phyloP scores from a whole-genome alignment of 2,329 filamentous ascomycete genomes.

The Aspergillus calidoustus region DNA sequence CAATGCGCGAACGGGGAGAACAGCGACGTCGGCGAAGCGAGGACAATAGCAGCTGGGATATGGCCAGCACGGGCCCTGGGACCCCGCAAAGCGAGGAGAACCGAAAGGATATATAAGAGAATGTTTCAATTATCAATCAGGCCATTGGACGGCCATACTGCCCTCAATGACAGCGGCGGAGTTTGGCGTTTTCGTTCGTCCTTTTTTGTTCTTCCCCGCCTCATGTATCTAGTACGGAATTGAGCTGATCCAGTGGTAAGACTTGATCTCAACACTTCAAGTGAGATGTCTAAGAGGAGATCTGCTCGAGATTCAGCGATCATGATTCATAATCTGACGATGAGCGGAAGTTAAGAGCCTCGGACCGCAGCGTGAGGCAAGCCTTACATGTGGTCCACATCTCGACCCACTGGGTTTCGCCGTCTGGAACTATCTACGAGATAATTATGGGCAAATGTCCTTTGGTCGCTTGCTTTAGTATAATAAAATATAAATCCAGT shows the following conservation, averaged over 20 bases:
- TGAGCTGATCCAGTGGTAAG: neutral
- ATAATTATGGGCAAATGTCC: conserved; percentile 3
- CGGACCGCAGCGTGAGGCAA: conserved; percentile 7
- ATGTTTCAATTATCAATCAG: conserved; percentile 4
- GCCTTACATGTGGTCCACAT: conserved; percentile 24
- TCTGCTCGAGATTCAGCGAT: neutral
- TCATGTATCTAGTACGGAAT: conserved; percentile 11
- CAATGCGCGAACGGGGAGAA: conserved; percentile 26
- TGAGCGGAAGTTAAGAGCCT: conserved; percentile 1
- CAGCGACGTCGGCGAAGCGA: conserved; percentile 23
- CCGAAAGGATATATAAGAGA: conserved; percentile 40
- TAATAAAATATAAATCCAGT: neutral
- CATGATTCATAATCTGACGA: neutral
- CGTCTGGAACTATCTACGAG: conserved; percentile 18
- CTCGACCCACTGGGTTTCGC: conserved; percentile 6
- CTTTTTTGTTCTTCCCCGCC: conserved; percentile 9
- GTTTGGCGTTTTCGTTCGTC: conserved; percentile 22
- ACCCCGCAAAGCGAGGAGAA: conserved; percentile 42
- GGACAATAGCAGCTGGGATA: conserved; percentile 41
- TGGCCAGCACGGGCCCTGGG: conserved; percentile 43
- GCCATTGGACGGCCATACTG: conserved; percentile 8
- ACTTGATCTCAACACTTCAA: neutral
- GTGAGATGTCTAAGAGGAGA: neutral
- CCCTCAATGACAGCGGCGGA: conserved; percentile 24
- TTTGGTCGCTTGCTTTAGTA: neutral